These are phyloP conservation scores for Nigrograna mackinnonii DNA, from an alignment of 2,329 filamentous ascomycete species.

Conservation along the genomic window DNA sequence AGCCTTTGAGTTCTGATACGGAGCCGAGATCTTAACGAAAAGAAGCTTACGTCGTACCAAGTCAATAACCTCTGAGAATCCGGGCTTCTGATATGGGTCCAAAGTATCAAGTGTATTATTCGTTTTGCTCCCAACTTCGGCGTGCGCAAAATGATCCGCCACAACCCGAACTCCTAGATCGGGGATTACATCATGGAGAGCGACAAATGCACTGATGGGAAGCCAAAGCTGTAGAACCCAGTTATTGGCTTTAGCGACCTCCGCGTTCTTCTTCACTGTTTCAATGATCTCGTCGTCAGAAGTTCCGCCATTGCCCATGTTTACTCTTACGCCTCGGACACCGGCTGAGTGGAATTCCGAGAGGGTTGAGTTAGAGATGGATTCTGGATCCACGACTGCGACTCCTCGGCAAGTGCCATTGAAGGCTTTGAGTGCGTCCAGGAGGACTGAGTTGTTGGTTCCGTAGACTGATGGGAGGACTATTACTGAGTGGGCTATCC, in stretches of 20 bases:
- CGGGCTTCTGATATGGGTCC: too few relatives aligned
- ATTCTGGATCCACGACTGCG: slow-evolving; percentile 58
- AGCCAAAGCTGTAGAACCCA: slow-evolving; percentile 66
- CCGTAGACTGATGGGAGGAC: slow-evolving; percentile 66
- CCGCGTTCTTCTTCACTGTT: slow-evolving; percentile 53
- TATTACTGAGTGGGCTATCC: slow-evolving; percentile 60
- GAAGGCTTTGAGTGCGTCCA: slow-evolving; percentile 56
- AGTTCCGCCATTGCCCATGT: slow-evolving; percentile 54
- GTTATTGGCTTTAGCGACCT: slow-evolving; percentile 51
- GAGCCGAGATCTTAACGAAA: too few relatives aligned
- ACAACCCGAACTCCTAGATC: too few relatives aligned
- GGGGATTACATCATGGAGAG: too few relatives aligned
- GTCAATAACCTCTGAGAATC: too few relatives aligned
- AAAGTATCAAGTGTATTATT: too few relatives aligned
- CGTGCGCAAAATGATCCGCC: too few relatives aligned
- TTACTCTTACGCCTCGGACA: slow-evolving; percentile 63
- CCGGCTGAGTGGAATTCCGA: slow-evolving; percentile 60
- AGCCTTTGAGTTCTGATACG: too few relatives aligned
- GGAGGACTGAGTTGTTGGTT: slow-evolving; percentile 61
- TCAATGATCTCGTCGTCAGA: slow-evolving; percentile 45
- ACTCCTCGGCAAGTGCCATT: slow-evolving; percentile 58
- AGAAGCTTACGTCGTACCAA: too few relatives aligned
- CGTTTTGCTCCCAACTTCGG: too few relatives aligned
- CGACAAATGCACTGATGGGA: slow-evolving; percentile 55
- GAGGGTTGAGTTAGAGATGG: slow-evolving; percentile 32